Conservation (phyloP, 257 asterid species). For the Fraxinus quadrangulata region DNA sequence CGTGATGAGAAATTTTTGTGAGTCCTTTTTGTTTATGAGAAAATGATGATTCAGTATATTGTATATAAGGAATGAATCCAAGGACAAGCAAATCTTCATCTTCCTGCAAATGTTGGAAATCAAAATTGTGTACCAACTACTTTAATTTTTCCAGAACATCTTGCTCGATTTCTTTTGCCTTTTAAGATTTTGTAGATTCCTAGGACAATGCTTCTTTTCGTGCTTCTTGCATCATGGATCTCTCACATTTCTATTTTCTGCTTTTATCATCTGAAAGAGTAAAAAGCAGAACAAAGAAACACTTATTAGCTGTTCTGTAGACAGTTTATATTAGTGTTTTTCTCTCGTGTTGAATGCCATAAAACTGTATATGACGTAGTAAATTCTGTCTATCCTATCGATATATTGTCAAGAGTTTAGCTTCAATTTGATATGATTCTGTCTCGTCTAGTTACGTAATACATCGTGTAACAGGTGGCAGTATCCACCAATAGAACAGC, state of each 20-base stretch:
- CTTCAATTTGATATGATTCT: not conserved
- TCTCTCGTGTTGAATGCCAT: not conserved
- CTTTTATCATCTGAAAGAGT: not conserved
- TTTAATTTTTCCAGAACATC: not conserved
- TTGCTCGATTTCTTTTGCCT: not conserved
- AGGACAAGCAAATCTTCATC: not conserved
- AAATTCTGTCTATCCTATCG: not conserved
- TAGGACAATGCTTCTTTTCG: not conserved
- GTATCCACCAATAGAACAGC: constrained; percentile 83
- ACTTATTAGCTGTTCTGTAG: not conserved
- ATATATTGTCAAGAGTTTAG: not conserved
- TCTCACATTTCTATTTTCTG: not conserved
- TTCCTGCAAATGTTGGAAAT: not conserved
- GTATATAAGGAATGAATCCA: not conserved
- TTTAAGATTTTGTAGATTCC: not conserved
- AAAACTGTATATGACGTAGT: not conserved
- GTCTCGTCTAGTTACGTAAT: not conserved
- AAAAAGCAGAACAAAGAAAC: not conserved
- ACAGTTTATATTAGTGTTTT: not conserved
- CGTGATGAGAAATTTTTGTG: not conserved
- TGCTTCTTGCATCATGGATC: not conserved
- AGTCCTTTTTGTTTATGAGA: not conserved
- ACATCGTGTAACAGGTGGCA: constrained; percentile 58
- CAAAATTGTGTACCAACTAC: not conserved
- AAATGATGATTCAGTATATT: not conserved